These are phyloP conservation scores for Erodium maritimum DNA, from an alignment of 345 rosid species.

Conservation along the genomic window DNA sequence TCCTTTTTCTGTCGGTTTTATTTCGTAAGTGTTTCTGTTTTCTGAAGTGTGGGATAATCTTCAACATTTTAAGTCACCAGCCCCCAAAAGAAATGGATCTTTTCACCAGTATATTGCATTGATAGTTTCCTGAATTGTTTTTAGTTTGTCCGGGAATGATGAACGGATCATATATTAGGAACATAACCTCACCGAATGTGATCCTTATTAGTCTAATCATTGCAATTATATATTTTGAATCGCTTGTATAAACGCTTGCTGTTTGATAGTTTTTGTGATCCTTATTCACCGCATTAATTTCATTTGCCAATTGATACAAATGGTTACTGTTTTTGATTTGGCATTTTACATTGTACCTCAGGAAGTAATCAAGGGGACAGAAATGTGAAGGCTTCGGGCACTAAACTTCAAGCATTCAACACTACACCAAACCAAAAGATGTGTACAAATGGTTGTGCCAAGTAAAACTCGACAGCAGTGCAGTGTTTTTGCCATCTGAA, in stretches of 20 bases:
- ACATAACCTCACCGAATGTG: not conserved
- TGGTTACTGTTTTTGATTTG: no score
- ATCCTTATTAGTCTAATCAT: not conserved
- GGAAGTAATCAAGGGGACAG: not conserved
- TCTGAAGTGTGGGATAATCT: no score
- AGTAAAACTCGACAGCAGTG: not conserved
- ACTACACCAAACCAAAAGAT: not conserved
- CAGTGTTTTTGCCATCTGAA: not conserved
- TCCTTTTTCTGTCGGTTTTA: no score
- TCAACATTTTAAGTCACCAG: no score
- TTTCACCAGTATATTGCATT: no score
- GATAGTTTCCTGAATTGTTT: no score
- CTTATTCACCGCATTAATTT: not conserved
- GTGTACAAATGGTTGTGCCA: not conserved
- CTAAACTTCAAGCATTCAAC: not conserved
- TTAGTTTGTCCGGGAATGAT: not conserved
- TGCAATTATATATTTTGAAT: no score
- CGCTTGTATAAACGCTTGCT: not conserved
- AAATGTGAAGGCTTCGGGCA: not conserved
- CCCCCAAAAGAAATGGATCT: no score
- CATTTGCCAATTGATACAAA: no score
- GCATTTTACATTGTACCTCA: not conserved
- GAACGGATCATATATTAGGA: not conserved
- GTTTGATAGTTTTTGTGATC: not conserved
- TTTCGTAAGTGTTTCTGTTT: no score